Percentiles rank a stretch among this genome's conserved stretches.
Conservation (phyloP, 768 basidiomycete species). For the Rhizopogon sp. region DNA sequence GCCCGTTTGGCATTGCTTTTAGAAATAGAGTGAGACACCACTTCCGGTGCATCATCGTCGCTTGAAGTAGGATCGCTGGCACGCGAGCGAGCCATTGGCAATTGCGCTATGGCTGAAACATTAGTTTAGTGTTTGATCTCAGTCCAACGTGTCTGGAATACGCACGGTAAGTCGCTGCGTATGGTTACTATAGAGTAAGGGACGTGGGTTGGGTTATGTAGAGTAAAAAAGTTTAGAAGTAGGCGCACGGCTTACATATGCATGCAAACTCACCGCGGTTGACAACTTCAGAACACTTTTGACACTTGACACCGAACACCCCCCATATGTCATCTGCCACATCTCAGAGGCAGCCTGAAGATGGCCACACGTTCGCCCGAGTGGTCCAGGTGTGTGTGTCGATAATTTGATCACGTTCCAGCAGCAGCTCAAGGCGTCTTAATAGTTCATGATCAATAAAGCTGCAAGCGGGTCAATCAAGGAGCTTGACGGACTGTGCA, state of each 20-base stretch:
- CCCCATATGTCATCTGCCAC: not conserved
- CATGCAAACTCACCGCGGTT: no score
- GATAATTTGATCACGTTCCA: not conserved
- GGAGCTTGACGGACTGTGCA: slow-evolving; percentile 1
- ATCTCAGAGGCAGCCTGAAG: not conserved
- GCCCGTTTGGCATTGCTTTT: slow-evolving; percentile 36
- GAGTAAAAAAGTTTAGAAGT: no score
- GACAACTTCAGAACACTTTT: no score
- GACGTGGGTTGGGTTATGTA: no score
- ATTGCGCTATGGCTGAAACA: not conserved
- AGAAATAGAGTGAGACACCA: slow-evolving; percentile 41
- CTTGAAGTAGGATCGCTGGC: slow-evolving; percentile 11
- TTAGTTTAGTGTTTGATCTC: no score
- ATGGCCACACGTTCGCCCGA: not conserved
- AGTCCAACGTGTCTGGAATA: no score
- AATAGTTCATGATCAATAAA: not conserved
- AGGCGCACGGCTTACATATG: no score
- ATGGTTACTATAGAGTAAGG: no score
- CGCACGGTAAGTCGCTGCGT: no score
- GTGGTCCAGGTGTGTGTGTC: not conserved
- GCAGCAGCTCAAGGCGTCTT: not conserved
- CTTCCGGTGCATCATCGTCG: slow-evolving; percentile 46
- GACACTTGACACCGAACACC: not conserved
- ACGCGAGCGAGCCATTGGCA: not conserved
- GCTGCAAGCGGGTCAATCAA: not conserved